phyloP scores from a whole-genome alignment of 169 alveolate species.

The Babesia sp. region DNA sequence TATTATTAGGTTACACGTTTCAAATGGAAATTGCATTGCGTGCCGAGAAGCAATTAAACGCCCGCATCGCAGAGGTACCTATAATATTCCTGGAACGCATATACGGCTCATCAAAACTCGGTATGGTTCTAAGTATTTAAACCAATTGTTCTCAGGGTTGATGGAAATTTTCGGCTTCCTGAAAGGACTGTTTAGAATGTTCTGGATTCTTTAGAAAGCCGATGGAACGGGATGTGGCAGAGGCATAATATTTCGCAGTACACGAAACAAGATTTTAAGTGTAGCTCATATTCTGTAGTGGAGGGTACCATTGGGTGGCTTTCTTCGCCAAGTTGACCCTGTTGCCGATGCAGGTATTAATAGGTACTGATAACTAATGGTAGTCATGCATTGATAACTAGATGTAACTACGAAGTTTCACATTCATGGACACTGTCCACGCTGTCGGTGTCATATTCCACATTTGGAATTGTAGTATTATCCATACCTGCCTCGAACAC shows the following conservation, averaged over 20 bases:
- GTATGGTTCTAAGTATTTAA: neutral
- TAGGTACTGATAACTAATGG: too few species aligned
- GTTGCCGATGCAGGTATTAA: too few species aligned
- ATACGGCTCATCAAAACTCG: constrained; percentile 93
- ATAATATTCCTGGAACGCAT: constrained; percentile 95
- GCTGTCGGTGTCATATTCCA: too few species aligned
- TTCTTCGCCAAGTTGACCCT: too few species aligned
- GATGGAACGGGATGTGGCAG: neutral
- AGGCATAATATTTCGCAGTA: neutral
- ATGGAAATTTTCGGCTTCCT: constrained; percentile 33
- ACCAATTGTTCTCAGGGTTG: constrained; percentile 9
- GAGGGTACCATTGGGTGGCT: too few species aligned
- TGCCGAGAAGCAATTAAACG: constrained; percentile 85
- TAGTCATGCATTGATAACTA: too few species aligned
- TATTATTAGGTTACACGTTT: constrained; percentile 89
- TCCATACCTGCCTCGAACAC: constrained; percentile 11
- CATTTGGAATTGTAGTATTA: too few species aligned
- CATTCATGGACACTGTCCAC: too few species aligned
- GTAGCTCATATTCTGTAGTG: too few species aligned
- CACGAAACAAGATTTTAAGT: too few species aligned
- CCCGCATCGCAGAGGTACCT: constrained; percentile 93
- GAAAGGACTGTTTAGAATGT: constrained; percentile 26
- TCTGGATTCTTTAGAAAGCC: constrained; percentile 35
- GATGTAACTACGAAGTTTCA: too few species aligned
- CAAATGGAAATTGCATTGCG: constrained; percentile 95